A percentile compares a stretch with the other conserved stretches of the same genome.
Evolutionary conservation across 2,329 filamentous ascomycete genomes (phyloP).

Genomic region (Curvularia lunata): DNA sequence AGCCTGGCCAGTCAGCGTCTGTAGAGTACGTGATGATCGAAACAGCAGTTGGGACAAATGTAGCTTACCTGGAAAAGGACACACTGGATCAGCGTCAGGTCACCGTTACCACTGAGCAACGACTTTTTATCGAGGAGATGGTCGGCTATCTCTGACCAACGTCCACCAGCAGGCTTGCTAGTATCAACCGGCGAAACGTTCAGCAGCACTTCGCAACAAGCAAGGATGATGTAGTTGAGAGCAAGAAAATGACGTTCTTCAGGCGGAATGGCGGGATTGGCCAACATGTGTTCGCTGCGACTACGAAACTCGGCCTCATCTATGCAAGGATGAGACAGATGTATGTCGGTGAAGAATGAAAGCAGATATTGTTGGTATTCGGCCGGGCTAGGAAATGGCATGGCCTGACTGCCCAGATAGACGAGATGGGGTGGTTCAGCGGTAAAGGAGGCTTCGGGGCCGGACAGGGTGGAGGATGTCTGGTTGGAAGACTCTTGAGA

Average conservation of each 20-base stretch:
- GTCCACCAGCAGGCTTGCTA: slow-evolving; percentile 34
- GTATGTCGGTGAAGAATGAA: slow-evolving; percentile 39
- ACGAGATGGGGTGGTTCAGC: slow-evolving; percentile 16
- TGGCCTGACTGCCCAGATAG: slow-evolving; percentile 24
- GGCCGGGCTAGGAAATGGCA: slow-evolving; percentile 30
- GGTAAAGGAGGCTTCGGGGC: not conserved
- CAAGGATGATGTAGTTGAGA: slow-evolving; percentile 41
- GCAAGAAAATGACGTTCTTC: slow-evolving; percentile 36
- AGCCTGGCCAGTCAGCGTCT: slow-evolving; percentile 28
- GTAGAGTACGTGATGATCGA: not conserved
- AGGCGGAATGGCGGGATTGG: slow-evolving; percentile 20
- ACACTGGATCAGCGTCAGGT: slow-evolving; percentile 37
- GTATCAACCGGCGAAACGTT: slow-evolving; percentile 9
- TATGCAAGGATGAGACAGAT: slow-evolving; percentile 38
- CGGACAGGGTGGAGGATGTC: slow-evolving; percentile 7
- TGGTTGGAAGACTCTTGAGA: slow-evolving; percentile 18
- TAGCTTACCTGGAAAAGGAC: slow-evolving; percentile 35
- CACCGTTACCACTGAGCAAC: slow-evolving; percentile 28
- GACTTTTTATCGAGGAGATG: slow-evolving; percentile 34
- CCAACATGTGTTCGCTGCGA: slow-evolving; percentile 33
- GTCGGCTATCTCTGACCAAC: slow-evolving; percentile 40
- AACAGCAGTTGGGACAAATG: not conserved
- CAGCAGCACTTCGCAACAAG: slow-evolving; percentile 27
- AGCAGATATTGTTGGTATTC: slow-evolving; percentile 35
- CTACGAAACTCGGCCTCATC: slow-evolving; percentile 38